These are phyloP conservation scores for Naganishia vishniacii DNA, from an alignment of 768 basidiomycete species.

Conservation along the genomic window DNA sequence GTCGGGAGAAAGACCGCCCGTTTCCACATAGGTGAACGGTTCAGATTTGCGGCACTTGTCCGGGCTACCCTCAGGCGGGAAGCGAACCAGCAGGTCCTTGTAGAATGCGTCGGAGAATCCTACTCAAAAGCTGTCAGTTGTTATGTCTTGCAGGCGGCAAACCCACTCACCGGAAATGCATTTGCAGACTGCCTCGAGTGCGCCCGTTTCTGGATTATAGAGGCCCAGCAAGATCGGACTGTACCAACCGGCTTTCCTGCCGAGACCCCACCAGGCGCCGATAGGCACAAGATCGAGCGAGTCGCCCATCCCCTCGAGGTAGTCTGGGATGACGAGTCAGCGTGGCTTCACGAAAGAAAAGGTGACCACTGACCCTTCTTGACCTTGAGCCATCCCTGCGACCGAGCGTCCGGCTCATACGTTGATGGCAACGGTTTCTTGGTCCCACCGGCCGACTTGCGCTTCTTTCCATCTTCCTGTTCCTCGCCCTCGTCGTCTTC, in stretches of 20 bases:
- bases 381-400: constrained; percentile 79
- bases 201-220: constrained; percentile 62
- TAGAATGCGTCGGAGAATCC: constrained; percentile 68
- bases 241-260: constrained; percentile 87
- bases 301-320: constrained; percentile 72
- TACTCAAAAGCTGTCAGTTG: constrained; percentile 32
- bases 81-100: constrained; percentile 63
- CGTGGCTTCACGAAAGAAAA: constrained; percentile 14
- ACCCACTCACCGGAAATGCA: constrained; percentile 52
- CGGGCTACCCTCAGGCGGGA: constrained; percentile 56
- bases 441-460: constrained; percentile 45
- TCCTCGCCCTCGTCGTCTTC: constrained; percentile 46
- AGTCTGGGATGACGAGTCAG: constrained; percentile 54
- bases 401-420: constrained; percentile 84
- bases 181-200: constrained; percentile 74
- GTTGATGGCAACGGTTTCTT: constrained; percentile 72
- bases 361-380: constrained; percentile 56
- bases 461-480: constrained; percentile 28
- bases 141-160: too few relatives aligned
- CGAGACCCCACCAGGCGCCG: constrained; percentile 80
- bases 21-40: constrained; percentile 37
- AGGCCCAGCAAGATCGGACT: constrained; percentile 76
- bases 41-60: constrained; percentile 58
- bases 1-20: constrained; percentile 46
- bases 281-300: constrained; percentile 55